These are phyloP conservation scores for Xylariaceae sp. DNA, from an alignment of 2,329 filamentous ascomycete genomes.

Conservation along the genomic window DNA sequence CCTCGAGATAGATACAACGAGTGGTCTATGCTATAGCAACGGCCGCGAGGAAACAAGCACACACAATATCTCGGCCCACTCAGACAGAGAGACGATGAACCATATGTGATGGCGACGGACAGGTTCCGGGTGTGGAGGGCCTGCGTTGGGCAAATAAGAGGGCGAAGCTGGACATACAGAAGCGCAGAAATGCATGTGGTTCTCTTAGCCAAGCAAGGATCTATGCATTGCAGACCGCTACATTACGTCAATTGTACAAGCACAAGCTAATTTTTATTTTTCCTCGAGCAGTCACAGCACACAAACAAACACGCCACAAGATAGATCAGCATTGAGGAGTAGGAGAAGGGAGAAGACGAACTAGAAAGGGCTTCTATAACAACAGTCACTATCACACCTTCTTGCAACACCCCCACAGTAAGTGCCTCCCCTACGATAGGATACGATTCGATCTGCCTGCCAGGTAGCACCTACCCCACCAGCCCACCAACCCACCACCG, in stretches of 20 bases:
- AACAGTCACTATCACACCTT: background rate
- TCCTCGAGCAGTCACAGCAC: conserved; percentile 17
- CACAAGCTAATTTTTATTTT: conserved; percentile 19
- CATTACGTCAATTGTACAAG: conserved; percentile 40
- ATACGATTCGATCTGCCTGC: too few species aligned
- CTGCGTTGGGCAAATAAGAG: conserved; percentile 22
- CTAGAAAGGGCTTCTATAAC: background rate
- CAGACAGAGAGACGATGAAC: conserved; percentile 12
- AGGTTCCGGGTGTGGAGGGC: conserved; percentile 8
- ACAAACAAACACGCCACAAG: conserved; percentile 13
- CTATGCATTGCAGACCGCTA: conserved; percentile 19
- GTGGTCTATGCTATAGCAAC: background rate
- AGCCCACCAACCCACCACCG: too few species aligned
- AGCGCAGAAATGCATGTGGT: conserved; percentile 7
- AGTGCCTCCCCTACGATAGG: too few species aligned
- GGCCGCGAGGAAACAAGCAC: background rate
- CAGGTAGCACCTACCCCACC: too few species aligned
- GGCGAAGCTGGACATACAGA: conserved; percentile 9
- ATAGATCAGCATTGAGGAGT: conserved; percentile 6
- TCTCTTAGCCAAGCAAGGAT: conserved; percentile 16
- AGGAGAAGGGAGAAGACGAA: background rate
- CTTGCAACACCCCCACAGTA: too few species aligned
- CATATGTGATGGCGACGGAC: conserved; percentile 16
- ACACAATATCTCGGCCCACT: background rate
- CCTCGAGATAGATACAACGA: conserved; percentile 5